phyloP scores from a whole-genome alignment of 306 rosid species.

The Delonix regia region DNA sequence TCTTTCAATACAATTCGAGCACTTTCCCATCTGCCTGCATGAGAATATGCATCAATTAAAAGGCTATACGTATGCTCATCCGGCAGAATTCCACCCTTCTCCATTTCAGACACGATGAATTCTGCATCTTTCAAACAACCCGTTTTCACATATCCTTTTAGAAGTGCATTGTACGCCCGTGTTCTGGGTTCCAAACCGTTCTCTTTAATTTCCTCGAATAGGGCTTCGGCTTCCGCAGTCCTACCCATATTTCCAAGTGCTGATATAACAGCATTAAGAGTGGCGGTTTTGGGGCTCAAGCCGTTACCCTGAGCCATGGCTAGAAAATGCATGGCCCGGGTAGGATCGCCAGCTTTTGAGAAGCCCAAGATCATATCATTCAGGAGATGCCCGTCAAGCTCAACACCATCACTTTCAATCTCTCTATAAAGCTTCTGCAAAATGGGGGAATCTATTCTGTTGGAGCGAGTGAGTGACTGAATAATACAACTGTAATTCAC shows the following conservation, averaged over 20 bases:
- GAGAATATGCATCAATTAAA: constrained; percentile 64
- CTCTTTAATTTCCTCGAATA: constrained; percentile 68
- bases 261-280: constrained; percentile 56
- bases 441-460: constrained; percentile 59
- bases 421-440: constrained; percentile 67
- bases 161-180: constrained; percentile 70
- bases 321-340: constrained; percentile 57
- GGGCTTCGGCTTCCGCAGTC: constrained; percentile 65
- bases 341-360: constrained; percentile 66
- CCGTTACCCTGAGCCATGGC: constrained; percentile 65
- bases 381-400: constrained; percentile 64
- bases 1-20: constrained; percentile 67
- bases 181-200: constrained; percentile 67
- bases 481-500: constrained; percentile 66
- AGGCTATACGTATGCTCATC: constrained; percentile 69
- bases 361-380: constrained; percentile 64
- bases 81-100: constrained; percentile 58
- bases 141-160: constrained; percentile 62
- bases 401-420: constrained; percentile 61
- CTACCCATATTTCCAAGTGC: constrained; percentile 60
- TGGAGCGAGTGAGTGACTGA: constrained; percentile 63
- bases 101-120: constrained; percentile 64
- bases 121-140: constrained; percentile 68
- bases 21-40: constrained; percentile 72
- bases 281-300: constrained; percentile 59